A percentile compares a stretch with the other conserved stretches of the same genome.
Evolutionary conservation across 257 asterid species (phyloP).

Genomic region (Cynanchum wilfordii): DNA sequence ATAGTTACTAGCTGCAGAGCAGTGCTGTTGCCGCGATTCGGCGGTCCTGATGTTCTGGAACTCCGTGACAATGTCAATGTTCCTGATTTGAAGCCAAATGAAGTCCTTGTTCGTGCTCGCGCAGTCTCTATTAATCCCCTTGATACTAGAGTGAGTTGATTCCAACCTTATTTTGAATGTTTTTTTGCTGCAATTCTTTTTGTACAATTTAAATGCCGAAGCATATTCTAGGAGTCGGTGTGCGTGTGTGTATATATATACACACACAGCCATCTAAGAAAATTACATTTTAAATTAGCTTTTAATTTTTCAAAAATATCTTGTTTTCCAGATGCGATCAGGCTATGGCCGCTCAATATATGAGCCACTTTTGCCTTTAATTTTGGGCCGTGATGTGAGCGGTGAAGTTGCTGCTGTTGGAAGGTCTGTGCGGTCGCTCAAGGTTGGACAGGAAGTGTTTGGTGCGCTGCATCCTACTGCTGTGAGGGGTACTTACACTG

Average conservation of each 20-base stretch:
- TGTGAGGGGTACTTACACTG: slow-evolving; percentile 92
- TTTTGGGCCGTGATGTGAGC: slow-evolving; percentile 94
- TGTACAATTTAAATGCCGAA: neutral
- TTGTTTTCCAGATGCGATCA: slow-evolving; percentile 62
- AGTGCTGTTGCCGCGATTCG: slow-evolving; percentile 78
- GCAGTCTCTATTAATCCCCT: slow-evolving; percentile 98
- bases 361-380: slow-evolving; percentile 75
- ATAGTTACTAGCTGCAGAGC: slow-evolving; percentile 74
- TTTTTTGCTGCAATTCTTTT: neutral
- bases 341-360: slow-evolving; percentile 97
- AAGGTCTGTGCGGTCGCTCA: slow-evolving; percentile 53
- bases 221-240: neutral
- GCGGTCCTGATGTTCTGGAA: slow-evolving; percentile 83
- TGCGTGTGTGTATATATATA: too few relatives aligned
- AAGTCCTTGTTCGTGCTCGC: slow-evolving; percentile 93
- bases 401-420: slow-evolving; percentile 95
- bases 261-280: too few relatives aligned
- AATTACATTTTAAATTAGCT: neutral
- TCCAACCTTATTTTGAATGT: slow-evolving; percentile 3
- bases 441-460: slow-evolving; percentile 87
- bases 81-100: slow-evolving; percentile 74
- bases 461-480: slow-evolving; percentile 99
- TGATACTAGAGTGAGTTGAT: slow-evolving; percentile 63
- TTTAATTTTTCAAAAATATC: slow-evolving; percentile 9
- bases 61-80: slow-evolving; percentile 62